Conservation (phyloP, 805 yeast genomes). For the Trichomonascus vanleenenianus region DNA sequence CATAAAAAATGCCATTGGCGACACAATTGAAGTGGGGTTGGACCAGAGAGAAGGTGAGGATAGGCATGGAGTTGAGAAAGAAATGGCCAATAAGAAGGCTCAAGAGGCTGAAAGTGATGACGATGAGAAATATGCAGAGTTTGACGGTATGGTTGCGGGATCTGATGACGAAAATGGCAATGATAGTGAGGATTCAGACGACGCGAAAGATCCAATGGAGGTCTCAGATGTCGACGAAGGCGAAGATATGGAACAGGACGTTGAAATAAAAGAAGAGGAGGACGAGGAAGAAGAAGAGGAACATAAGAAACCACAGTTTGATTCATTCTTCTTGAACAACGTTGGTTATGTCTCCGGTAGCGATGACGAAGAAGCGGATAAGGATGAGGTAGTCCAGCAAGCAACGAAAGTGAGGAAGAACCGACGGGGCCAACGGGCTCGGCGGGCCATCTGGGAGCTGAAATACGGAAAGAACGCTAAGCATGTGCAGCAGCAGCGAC, state of each 20-base stretch:
- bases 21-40: constrained; percentile 4
- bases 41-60: constrained; percentile 14
- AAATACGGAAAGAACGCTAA: constrained; percentile 81
- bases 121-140: constrained; percentile 14
- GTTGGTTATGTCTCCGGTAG: constrained; percentile 81
- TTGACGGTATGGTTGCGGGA: background rate
- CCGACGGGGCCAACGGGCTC: constrained; percentile 94
- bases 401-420: constrained; percentile 51
- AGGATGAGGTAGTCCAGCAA: constrained; percentile 15
- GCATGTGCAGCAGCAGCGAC: constrained; percentile 65
- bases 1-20: constrained; percentile 10
- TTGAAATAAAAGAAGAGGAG: constrained; percentile 11
- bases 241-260: constrained; percentile 26
- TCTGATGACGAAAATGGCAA: constrained; percentile 12
- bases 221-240: constrained; percentile 26
- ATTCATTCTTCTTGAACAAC: constrained; percentile 54
- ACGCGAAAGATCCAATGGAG: constrained; percentile 12
- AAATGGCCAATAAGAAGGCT: constrained; percentile 3
- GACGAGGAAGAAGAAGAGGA: constrained; percentile 26
- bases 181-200: constrained; percentile 14
- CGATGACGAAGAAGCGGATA: constrained; percentile 40
- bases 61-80: constrained; percentile 3
- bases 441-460: constrained; percentile 93
- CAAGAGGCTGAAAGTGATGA: constrained; percentile 12
- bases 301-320: constrained; percentile 15